phyloP scores from a whole-genome alignment of 345 rosid species.

The Eucalyptus sp. region DNA sequence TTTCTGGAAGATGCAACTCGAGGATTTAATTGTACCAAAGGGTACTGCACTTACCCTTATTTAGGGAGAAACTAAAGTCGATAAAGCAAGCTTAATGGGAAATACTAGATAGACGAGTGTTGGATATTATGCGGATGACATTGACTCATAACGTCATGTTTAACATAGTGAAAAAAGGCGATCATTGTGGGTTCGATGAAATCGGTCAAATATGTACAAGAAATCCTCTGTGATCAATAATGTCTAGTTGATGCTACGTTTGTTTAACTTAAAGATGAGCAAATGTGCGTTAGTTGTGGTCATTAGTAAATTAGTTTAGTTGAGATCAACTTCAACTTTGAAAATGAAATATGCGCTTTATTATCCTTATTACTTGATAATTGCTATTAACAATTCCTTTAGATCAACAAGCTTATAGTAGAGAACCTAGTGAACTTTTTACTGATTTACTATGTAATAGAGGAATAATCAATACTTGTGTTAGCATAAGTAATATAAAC shows the following conservation, averaged over 20 bases:
- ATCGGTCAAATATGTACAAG: too few relatives aligned
- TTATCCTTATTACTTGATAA: too few relatives aligned
- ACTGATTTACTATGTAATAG: neutral
- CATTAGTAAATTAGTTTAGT: neutral
- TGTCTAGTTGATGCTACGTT: too few relatives aligned
- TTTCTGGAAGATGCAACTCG: too few relatives aligned
- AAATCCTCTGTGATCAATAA: fast-evolving
- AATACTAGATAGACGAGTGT: neutral
- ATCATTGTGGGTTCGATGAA: neutral
- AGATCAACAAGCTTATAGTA: neutral
- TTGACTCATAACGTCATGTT: too few relatives aligned
- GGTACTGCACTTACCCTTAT: neutral
- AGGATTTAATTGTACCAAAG: too few relatives aligned
- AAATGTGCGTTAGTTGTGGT: neutral
- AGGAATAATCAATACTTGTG: neutral
- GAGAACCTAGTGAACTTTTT: too few relatives aligned
- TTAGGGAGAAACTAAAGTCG: neutral
- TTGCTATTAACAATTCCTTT: neutral
- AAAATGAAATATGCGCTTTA: too few relatives aligned
- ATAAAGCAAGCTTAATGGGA: neutral
- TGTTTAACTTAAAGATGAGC: neutral
- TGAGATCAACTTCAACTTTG: neutral
- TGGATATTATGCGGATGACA: neutral
- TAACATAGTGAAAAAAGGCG: too few relatives aligned
- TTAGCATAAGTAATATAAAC: neutral